A percentile compares a stretch with the other conserved stretches of the same genome.
Evolutionary conservation across 116 monocot species (phyloP).

Genomic region (Phalaenopsis hybrid): DNA sequence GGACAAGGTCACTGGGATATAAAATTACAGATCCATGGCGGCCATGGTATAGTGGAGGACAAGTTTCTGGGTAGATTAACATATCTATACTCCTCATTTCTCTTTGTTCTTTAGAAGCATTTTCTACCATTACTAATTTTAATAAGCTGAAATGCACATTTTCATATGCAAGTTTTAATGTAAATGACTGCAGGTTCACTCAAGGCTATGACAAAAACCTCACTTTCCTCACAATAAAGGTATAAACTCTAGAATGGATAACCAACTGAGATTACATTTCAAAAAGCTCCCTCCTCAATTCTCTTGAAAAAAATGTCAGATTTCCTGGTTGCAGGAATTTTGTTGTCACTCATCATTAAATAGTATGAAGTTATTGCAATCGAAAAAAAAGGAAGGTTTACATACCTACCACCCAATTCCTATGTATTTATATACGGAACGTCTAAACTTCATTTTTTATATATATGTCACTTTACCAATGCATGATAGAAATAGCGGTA

Average conservation of each 20-base stretch:
- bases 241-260: constrained; percentile 7
- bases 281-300: too few species aligned
- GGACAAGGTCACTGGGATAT: constrained; percentile 89
- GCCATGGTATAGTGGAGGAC: constrained; percentile 57
- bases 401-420: too few species aligned
- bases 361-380: background rate
- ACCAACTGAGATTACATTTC: background rate
- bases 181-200: constrained; percentile 44
- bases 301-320: too few species aligned
- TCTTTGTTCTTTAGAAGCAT: background rate
- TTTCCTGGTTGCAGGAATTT: too few species aligned
- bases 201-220: constrained; percentile 70
- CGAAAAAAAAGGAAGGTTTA: background rate
- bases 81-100: background rate
- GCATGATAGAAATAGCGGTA: too few species aligned
- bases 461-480: too few species aligned
- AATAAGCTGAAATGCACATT: too few species aligned
- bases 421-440: too few species aligned
- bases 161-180: too few species aligned
- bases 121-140: background rate
- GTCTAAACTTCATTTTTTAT: too few species aligned
- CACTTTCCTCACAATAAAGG: constrained; percentile 89
- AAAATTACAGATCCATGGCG: constrained; percentile 62
- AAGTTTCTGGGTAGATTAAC: constrained; percentile 69
- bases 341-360: too few species aligned